These are phyloP conservation scores for Saturnispora zaruensis DNA, from an alignment of 805 yeast species.

Conservation along the genomic window DNA sequence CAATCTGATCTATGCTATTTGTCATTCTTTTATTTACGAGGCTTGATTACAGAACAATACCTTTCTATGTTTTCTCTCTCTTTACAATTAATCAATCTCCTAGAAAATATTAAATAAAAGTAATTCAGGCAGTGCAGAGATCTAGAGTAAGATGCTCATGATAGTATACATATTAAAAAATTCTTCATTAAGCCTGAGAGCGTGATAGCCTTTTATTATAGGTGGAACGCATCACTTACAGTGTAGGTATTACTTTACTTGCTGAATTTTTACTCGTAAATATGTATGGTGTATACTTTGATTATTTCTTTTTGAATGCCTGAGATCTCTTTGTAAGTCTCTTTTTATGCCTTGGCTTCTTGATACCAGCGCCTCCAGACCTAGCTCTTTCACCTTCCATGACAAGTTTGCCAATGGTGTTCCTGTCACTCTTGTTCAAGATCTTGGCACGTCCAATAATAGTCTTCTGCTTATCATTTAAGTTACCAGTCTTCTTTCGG, in stretches of 20 bases:
- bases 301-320: constrained; percentile 20
- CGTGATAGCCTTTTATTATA: too few species aligned
- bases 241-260: too few species aligned
- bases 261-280: neutral
- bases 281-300: neutral
- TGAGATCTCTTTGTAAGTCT: constrained; percentile 45
- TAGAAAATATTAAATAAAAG: neutral
- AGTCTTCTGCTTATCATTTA: constrained; percentile 64
- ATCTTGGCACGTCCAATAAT: constrained; percentile 72
- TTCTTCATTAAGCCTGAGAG: too few species aligned
- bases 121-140: neutral
- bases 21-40: neutral
- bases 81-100: neutral
- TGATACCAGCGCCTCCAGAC: constrained; percentile 54
- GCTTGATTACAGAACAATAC: neutral
- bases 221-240: neutral
- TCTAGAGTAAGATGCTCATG: neutral
- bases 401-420: constrained; percentile 50
- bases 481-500: constrained; percentile 19
- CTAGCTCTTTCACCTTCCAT: constrained; percentile 75
- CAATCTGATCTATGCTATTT: neutral
- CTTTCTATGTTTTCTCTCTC: neutral
- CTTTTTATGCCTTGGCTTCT: constrained; percentile 49
- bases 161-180: neutral
- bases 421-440: constrained; percentile 73